Base-by-base conservation (phyloP, 352 stramenopile species). In the Achlya hypogyna region DNA sequence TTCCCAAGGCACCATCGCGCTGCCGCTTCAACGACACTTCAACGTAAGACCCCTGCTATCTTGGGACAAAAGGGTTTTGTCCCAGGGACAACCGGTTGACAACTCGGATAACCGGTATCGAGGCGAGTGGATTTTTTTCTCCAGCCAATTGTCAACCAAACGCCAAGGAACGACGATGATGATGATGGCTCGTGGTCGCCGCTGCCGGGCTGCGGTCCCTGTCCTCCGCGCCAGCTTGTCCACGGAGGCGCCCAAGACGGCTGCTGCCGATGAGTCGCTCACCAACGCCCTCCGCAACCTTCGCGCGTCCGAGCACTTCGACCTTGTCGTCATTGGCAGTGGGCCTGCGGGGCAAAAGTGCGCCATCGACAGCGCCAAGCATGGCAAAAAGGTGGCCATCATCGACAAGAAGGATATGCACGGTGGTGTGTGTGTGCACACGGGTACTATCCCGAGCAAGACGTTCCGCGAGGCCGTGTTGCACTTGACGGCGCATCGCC, bases 381-480 rank as follows among this genome's bases (percentile, higher is more conserved):
- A 84, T 67, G 88, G 88, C 64, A 86, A 90, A 53, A 84, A 73
- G 51, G 85, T 93, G 51, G 83, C 83, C 20, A 78, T 96, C 51
- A 87, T 96, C 56, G 87, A 96, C 78, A 96, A 96, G 76, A 75
- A 74, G 31, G 85, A 90, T 63, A 95, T 96, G 88, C 65, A 86
- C 40, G 87, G 88, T 20, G 88, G 87, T 16, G 88, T 96, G 32
- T 96, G 88, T 69, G 79, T 96, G 51, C 87, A 93, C 74, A 93
- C 88, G 23, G 88, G 88, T 59, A 96, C 88, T 0, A 78, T 96
- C 31, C 88, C 88, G 1, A 91, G 77, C 65, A 93, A 93, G 78
- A 96, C 88, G 29, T 96, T 96, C 69, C 86, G 88, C 10, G 88
- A 96, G 70, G 88, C 88, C 4, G 82, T 92, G 40, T 69, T 96